phyloP scores from a whole-genome alignment of 2,329 filamentous ascomycete species.

The Ophiostoma piceae region DNA sequence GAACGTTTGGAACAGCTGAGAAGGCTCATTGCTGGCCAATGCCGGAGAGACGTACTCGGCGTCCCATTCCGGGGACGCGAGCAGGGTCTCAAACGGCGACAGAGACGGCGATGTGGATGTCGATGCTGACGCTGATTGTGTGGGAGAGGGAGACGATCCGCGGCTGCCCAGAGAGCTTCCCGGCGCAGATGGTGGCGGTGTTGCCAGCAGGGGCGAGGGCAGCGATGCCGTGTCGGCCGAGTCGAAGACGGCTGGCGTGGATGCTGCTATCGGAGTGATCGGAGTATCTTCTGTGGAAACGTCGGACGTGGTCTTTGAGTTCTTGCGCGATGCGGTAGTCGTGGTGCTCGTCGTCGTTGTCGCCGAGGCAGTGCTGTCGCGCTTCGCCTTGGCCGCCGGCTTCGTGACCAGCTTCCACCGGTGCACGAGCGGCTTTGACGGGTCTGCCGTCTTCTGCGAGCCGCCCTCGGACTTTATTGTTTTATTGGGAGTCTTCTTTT shows the following conservation, averaged over 20 bases:
- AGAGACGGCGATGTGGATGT: not conserved
- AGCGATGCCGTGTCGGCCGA: conserved; percentile 15
- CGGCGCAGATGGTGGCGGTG: conserved; percentile 11
- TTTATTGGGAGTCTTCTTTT: not conserved
- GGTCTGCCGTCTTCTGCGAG: not conserved
- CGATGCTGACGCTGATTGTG: not conserved
- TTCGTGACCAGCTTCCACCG: conserved; percentile 32
- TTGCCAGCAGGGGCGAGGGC: conserved; percentile 16
- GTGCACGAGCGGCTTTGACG: conserved; percentile 25
- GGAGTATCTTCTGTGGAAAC: not conserved
- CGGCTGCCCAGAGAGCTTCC: conserved; percentile 15
- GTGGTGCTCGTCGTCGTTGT: not conserved
- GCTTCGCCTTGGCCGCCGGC: conserved; percentile 18
- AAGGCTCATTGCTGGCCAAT: not conserved
- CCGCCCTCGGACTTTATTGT: not conserved
- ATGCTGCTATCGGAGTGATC: not conserved
- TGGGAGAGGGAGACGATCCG: conserved; percentile 12
- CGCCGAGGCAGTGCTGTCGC: not conserved
- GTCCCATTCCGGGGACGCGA: conserved; percentile 20
- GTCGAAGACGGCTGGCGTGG: conserved; percentile 12
- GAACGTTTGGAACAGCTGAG: not conserved
- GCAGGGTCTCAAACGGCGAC: conserved; percentile 16
- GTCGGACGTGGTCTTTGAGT: not conserved
- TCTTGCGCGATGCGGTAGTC: not conserved
- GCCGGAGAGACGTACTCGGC: conserved; percentile 18